A percentile compares a stretch with the other conserved stretches of the same genome.
phyloP scores from a whole-genome alignment of 306 rosid species.

The Trichosanthes cucumerina region DNA sequence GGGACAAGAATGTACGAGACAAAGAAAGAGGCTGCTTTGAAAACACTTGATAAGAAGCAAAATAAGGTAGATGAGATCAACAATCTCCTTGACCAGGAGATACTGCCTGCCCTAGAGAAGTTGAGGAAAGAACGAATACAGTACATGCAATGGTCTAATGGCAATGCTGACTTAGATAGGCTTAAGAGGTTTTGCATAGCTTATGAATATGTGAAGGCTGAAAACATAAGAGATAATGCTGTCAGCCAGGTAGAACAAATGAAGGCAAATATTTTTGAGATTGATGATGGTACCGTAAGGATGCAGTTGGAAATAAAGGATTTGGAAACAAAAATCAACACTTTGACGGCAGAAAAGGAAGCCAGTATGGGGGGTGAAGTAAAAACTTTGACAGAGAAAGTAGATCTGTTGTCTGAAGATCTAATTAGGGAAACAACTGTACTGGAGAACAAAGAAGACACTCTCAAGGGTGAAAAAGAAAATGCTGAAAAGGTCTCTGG shows the following conservation, averaged over 20 bases:
- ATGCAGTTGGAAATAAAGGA: slow-evolving; percentile 48
- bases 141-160: slow-evolving; percentile 98
- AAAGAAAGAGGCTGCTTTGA: slow-evolving; percentile 91
- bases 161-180: slow-evolving; percentile 87
- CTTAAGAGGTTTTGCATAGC: slow-evolving; percentile 82
- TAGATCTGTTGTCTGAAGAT: slow-evolving; percentile 59
- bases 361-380: slow-evolving; percentile 89
- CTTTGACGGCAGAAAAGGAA: slow-evolving; percentile 72
- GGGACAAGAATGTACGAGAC: slow-evolving; percentile 99
- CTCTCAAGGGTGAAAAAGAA: slow-evolving; percentile 61
- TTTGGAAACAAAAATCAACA: slow-evolving; percentile 55
- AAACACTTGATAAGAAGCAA: slow-evolving; percentile 98
- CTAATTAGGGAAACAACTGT: slow-evolving; percentile 71
- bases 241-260: slow-evolving; percentile 59
- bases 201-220: slow-evolving; percentile 65
- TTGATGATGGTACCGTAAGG: slow-evolving; percentile 35
- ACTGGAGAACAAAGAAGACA: slow-evolving; percentile 65
- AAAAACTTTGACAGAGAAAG: slow-evolving; percentile 62
- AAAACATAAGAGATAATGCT: slow-evolving; percentile 68
- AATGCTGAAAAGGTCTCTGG: slow-evolving; percentile 54
- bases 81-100: slow-evolving; percentile 93
- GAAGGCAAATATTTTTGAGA: slow-evolving; percentile 53
- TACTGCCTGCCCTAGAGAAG: slow-evolving; percentile 94
- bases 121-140: slow-evolving; percentile 85
- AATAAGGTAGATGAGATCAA: slow-evolving; percentile 92